Evolutionary conservation across 2,329 filamentous ascomycete species (phyloP).

Genomic region (Phaeosphaeriaceae sp.): DNA sequence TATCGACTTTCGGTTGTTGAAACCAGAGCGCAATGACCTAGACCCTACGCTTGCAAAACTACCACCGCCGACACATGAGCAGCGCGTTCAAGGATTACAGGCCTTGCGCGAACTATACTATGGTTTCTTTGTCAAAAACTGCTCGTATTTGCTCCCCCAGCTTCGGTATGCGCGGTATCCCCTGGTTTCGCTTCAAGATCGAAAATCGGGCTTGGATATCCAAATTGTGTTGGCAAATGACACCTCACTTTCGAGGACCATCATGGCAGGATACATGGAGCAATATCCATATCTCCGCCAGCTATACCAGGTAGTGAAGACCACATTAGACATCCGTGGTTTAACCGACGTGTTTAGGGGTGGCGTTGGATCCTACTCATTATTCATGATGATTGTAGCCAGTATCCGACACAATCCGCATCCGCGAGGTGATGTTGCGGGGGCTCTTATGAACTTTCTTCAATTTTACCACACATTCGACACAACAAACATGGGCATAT

Average conservation of each 20-base stretch:
- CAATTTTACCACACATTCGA: constrained; percentile 58
- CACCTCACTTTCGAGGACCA: constrained; percentile 48
- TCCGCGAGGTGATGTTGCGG: constrained; percentile 43
- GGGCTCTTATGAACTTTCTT: constrained; percentile 58
- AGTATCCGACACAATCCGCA: constrained; percentile 55
- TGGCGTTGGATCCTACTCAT: constrained; percentile 61
- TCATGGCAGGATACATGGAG: constrained; percentile 55
- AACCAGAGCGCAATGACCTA: constrained; percentile 1
- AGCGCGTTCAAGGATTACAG: constrained; percentile 9
- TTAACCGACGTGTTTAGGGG: constrained; percentile 56
- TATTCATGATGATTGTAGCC: constrained; percentile 64
- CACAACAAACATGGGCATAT: constrained; percentile 55
- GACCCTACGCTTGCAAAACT: constrained; percentile 11
- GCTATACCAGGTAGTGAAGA: constrained; percentile 59
- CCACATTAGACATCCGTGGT: constrained; percentile 57
- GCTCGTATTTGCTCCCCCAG: constrained; percentile 18
- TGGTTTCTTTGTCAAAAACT: background rate
- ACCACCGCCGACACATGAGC: constrained; percentile 23
- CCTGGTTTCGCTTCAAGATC: constrained; percentile 54
- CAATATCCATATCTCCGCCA: constrained; percentile 58
- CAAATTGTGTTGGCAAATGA: constrained; percentile 59
- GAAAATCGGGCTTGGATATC: constrained; percentile 56
- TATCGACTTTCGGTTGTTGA: constrained; percentile 56
- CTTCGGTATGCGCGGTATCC: constrained; percentile 46
- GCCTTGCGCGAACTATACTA: constrained; percentile 13